These are phyloP conservation scores for Pseudopyricularia cyperi DNA, from an alignment of 2,329 filamentous ascomycete species.

Conservation along the genomic window DNA sequence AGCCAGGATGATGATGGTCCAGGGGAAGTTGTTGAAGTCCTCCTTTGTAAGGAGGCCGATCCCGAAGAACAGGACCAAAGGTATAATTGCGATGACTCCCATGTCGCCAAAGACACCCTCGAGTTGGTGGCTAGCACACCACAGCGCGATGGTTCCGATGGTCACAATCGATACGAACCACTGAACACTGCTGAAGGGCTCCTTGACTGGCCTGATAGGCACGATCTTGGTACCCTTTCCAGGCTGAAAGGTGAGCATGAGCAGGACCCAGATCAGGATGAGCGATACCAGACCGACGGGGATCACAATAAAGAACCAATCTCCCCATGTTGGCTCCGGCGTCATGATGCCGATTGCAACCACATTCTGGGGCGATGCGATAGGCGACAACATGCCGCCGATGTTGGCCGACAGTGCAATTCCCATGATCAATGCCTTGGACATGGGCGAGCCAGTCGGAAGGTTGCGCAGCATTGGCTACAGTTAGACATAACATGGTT, in stretches of 20 bases:
- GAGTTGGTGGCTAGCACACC: slow-evolving; percentile 86
- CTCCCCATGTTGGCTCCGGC: slow-evolving; percentile 79
- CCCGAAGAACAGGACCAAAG: slow-evolving; percentile 90
- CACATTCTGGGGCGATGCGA: slow-evolving; percentile 94
- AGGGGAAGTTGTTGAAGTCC: slow-evolving; percentile 99
- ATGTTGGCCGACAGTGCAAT: slow-evolving; percentile 94
- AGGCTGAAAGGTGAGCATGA: slow-evolving; percentile 76
- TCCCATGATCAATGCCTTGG: slow-evolving; percentile 86
- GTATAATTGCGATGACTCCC: slow-evolving; percentile 95
- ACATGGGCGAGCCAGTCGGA: slow-evolving; percentile 80
- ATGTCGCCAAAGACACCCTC: slow-evolving; percentile 88
- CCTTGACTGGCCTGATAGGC: slow-evolving; percentile 78
- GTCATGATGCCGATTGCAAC: slow-evolving; percentile 94
- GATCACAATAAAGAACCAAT: slow-evolving; percentile 94
- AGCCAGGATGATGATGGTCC: slow-evolving; percentile 98
- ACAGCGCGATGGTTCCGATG: slow-evolving; percentile 70
- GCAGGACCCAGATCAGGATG: slow-evolving; percentile 74
- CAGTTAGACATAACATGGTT: not conserved
- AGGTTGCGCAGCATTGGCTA: slow-evolving; percentile 89
- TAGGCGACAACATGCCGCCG: slow-evolving; percentile 89
- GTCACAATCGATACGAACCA: slow-evolving; percentile 87
- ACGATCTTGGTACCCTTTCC: slow-evolving; percentile 79
- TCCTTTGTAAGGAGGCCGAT: slow-evolving; percentile 94
- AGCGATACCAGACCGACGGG: slow-evolving; percentile 87
- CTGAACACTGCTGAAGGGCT: slow-evolving; percentile 76